Evolutionary conservation across 805 yeast species (phyloP).

Genomic region (Naumovozyma castellii): DNA sequence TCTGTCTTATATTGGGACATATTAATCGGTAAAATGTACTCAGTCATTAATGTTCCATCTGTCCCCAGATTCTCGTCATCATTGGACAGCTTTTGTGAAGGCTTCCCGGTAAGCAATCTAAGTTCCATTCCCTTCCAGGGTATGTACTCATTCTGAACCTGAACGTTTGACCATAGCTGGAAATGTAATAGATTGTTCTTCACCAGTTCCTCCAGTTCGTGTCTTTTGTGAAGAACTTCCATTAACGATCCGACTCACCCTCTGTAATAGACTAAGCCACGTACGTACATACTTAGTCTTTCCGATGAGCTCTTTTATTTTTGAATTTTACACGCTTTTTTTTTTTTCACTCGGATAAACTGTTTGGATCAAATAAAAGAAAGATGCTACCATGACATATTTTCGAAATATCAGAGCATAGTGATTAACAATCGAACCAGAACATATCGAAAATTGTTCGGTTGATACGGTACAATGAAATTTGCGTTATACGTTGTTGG

Average conservation of each 20-base stretch:
- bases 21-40: slow-evolving; percentile 25
- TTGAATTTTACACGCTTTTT: background rate
- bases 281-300: too few species aligned
- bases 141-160: slow-evolving; percentile 6
- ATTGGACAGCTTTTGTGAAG: slow-evolving; percentile 18
- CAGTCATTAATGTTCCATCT: slow-evolving; percentile 5
- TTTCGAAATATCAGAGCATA: too few species aligned
- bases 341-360: background rate
- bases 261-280: too few species aligned
- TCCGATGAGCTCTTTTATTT: background rate
- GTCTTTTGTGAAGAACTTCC: background rate
- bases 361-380: too few species aligned
- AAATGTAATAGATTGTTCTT: slow-evolving; percentile 19
- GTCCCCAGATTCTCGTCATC: slow-evolving; percentile 10
- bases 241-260: too few species aligned
- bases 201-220: slow-evolving; percentile 8
- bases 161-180: slow-evolving; percentile 24
- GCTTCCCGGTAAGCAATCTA: slow-evolving; percentile 15
- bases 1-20: slow-evolving; percentile 21
- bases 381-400: too few species aligned
- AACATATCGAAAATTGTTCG: too few species aligned
- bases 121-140: slow-evolving; percentile 11
- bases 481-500: background rate
- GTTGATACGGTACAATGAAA: background rate
- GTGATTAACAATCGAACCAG: too few species aligned